Conservation (phyloP, 352 stramenopile genomes). For the Globisporangium spiculum region DNA sequence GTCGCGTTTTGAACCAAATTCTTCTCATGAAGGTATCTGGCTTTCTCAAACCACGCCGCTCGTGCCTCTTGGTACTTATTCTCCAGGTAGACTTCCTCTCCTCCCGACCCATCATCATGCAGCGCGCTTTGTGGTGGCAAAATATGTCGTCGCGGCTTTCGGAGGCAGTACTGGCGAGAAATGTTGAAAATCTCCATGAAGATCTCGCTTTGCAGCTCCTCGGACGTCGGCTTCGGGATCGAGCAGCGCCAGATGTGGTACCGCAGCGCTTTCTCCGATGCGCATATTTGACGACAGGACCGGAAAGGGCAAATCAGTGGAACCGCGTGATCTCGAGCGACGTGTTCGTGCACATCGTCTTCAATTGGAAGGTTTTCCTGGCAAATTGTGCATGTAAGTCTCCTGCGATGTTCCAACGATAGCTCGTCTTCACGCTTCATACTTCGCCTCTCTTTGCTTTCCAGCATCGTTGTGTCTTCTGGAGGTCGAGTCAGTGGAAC, state of each 20-base stretch:
- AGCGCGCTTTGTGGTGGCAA: conserved; percentile 21
- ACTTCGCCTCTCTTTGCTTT: conserved; percentile 28
- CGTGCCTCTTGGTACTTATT: conserved; percentile 58
- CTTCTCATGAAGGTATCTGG: conserved; percentile 34
- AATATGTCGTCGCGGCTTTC: conserved; percentile 57
- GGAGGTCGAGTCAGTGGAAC: conserved; percentile 34
- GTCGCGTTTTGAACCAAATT: conserved; percentile 33
- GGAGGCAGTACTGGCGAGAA: conserved; percentile 72
- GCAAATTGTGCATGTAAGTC: conserved; percentile 64
- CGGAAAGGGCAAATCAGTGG: conserved; percentile 76
- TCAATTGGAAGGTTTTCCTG: conserved; percentile 13
- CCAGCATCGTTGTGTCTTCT: conserved; percentile 40
- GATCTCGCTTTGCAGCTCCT: conserved; percentile 54
- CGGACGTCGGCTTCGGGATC: conserved; percentile 43
- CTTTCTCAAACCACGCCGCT: conserved; percentile 37
- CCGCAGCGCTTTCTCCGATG: conserved; percentile 57
- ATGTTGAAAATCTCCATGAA: conserved; percentile 78
- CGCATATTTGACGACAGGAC: conserved; percentile 64
- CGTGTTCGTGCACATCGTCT: conserved; percentile 49
- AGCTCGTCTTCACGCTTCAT: conserved; percentile 48
- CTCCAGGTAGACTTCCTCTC: conserved; percentile 67
- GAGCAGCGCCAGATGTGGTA: conserved; percentile 79
- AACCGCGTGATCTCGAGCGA: conserved; percentile 51
- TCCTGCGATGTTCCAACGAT: conserved; percentile 18
- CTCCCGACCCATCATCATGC: conserved; percentile 18